A percentile compares a stretch with the other conserved stretches of the same genome.
Conservation (phyloP, 768 basidiomycete genomes). For the Tricholoma hemisulphureum region DNA sequence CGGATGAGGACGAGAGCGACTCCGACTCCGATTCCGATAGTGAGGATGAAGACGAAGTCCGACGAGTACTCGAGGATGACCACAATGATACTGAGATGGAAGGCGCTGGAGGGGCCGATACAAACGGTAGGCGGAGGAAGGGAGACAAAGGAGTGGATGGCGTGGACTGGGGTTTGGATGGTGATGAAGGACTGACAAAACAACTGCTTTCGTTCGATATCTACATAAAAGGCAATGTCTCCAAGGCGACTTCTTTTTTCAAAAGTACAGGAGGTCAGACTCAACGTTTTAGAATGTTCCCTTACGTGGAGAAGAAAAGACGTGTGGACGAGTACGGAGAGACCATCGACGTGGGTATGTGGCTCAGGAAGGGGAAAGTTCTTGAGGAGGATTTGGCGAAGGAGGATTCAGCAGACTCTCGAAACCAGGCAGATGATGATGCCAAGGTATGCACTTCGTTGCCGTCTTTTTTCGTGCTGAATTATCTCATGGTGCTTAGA, state of each 20-base stretch:
- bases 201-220: constrained; percentile 90
- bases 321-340: constrained; percentile 96
- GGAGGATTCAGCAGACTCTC: constrained; percentile 75
- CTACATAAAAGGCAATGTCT: constrained; percentile 94
- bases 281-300: constrained; percentile 95
- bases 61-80: constrained; percentile 52
- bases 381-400: constrained; percentile 88
- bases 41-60: constrained; percentile 64
- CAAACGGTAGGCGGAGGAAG: constrained; percentile 37
- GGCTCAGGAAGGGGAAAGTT: constrained; percentile 88
- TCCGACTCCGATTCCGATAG: constrained; percentile 66
- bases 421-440: constrained; percentile 74
- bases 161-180: constrained; percentile 69
- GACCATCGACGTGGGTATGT: constrained; percentile 91
- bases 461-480: constrained; percentile 2
- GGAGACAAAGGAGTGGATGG: constrained; percentile 49
- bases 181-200: constrained; percentile 72
- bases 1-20: constrained; percentile 87
- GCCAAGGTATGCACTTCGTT: constrained; percentile 65
- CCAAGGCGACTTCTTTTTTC: constrained; percentile 83
- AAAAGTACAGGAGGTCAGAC: constrained; percentile 68
- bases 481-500: constrained; percentile 39
- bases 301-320: constrained; percentile 89
- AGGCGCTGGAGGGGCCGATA: constrained; percentile 16
- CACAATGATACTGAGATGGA: constrained; percentile 44